Conservation (phyloP, 2,329 filamentous ascomycete species). For the Plectosphaerella plurivora region DNA sequence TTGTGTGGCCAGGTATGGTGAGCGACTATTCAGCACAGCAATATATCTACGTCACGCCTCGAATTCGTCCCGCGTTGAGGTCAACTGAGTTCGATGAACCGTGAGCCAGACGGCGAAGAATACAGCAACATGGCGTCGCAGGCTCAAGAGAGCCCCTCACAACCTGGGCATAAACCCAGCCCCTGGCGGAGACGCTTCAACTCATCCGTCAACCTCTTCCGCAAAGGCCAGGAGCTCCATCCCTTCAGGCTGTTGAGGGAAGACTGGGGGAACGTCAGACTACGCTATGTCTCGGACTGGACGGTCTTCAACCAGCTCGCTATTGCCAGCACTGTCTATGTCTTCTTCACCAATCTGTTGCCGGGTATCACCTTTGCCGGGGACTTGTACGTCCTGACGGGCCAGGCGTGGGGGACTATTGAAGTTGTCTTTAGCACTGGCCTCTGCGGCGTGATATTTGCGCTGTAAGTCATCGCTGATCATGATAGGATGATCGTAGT, state of each 20-base stretch:
- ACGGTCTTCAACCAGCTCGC: constrained; percentile 59
- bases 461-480: constrained; percentile 37
- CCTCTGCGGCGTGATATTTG: constrained; percentile 59
- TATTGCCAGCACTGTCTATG: constrained; percentile 58
- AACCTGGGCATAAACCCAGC: too few relatives aligned
- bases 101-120: not conserved
- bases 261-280: constrained; percentile 40
- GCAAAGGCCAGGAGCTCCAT: constrained; percentile 36
- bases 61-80: too few relatives aligned
- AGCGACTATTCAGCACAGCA: too few relatives aligned
- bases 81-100: too few relatives aligned
- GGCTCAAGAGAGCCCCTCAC: not conserved
- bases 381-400: constrained; percentile 59
- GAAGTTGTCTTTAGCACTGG: constrained; percentile 65
- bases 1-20: too few relatives aligned
- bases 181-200: too few relatives aligned
- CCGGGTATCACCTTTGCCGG: constrained; percentile 65
- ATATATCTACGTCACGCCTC: too few relatives aligned
- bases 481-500: not conserved
- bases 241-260: constrained; percentile 49
- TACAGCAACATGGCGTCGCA: not conserved
- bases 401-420: constrained; percentile 60
- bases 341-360: constrained; percentile 64
- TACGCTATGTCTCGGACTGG: constrained; percentile 50
- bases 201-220: constrained; percentile 11